Evolutionary conservation across 179 eudicot genomes (phyloP).

Genomic region (Sideroxylon spinosum): DNA sequence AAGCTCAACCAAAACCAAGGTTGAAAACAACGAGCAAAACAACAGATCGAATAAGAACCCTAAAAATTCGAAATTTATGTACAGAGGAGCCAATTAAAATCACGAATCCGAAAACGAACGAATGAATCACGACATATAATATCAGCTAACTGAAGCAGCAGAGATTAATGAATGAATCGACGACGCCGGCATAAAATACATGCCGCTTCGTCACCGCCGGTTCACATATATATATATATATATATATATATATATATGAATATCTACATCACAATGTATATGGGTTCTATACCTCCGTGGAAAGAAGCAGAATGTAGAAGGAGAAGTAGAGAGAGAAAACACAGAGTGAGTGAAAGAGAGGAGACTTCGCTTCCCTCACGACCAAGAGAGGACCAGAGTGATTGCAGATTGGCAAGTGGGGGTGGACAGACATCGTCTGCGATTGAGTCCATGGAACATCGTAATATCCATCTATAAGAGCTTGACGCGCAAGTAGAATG

Average conservation of each 20-base stretch:
- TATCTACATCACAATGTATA: neutral
- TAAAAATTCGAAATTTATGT: slow-evolving; percentile 4
- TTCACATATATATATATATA: neutral
- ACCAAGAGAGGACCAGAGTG: neutral
- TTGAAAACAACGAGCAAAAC: neutral
- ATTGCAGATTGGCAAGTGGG: neutral
- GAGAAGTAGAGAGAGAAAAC: neutral
- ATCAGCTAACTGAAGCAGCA: slow-evolving; percentile 2
- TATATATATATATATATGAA: neutral
- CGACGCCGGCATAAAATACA: neutral
- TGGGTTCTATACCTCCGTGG: neutral
- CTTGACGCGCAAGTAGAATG: too few relatives aligned
- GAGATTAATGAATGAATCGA: slow-evolving; percentile 11
- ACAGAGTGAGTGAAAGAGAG: neutral
- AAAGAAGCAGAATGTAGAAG: neutral
- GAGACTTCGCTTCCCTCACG: neutral
- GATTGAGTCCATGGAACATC: neutral
- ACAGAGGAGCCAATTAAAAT: neutral
- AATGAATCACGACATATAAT: neutral
- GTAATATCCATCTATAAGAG: too few relatives aligned
- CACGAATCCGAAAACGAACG: neutral
- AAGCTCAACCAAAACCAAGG: neutral
- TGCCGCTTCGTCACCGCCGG: neutral
- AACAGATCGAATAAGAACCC: neutral
- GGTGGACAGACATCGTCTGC: neutral